Evolutionary conservation across 257 asterid species (phyloP).

Genomic region (Capsicum pubescens): DNA sequence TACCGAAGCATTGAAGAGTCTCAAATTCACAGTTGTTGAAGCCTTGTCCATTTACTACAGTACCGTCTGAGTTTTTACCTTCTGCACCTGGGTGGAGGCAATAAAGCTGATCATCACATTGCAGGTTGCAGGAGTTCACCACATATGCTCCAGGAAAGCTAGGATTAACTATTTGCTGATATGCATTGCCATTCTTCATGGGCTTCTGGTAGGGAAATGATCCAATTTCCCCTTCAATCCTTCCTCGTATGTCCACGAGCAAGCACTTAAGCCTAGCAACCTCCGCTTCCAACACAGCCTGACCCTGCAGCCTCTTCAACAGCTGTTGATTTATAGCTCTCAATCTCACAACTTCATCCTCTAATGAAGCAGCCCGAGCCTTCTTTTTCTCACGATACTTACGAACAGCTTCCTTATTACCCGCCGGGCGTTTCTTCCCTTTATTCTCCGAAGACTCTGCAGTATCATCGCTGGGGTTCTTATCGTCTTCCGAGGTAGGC

Average conservation of each 20-base stretch:
- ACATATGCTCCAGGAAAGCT: constrained; percentile 63
- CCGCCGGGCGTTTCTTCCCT: constrained; percentile 73
- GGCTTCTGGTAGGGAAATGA: constrained; percentile 96
- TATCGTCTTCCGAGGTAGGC: constrained; percentile 65
- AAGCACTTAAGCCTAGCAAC: constrained; percentile 88
- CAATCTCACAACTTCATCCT: constrained; percentile 79
- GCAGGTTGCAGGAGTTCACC: constrained; percentile 82
- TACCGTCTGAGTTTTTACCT: constrained; percentile 38
- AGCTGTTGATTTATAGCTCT: constrained; percentile 88
- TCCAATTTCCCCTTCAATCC: constrained; percentile 97
- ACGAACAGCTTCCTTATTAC: constrained; percentile 97
- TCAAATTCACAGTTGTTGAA: constrained; percentile 39
- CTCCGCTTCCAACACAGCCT: constrained; percentile 90
- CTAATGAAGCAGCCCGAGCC: constrained; percentile 85
- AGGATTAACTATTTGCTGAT: constrained; percentile 51
- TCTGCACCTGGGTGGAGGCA: constrained; percentile 80
- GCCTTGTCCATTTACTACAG: constrained; percentile 52
- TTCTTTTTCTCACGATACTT: constrained; percentile 97
- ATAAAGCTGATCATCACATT: constrained; percentile 73
- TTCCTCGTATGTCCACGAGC: constrained; percentile 94
- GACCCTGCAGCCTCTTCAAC: constrained; percentile 87
- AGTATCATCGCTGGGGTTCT: constrained; percentile 79
- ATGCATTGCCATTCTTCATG: constrained; percentile 49
- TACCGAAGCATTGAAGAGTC: constrained; percentile 38
- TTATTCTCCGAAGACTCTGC: constrained; percentile 82